Percentiles rank a stretch among this genome's conserved stretches.
Conservation (phyloP, 371 early-diverging fungal species). For the Batkoa obscura region DNA sequence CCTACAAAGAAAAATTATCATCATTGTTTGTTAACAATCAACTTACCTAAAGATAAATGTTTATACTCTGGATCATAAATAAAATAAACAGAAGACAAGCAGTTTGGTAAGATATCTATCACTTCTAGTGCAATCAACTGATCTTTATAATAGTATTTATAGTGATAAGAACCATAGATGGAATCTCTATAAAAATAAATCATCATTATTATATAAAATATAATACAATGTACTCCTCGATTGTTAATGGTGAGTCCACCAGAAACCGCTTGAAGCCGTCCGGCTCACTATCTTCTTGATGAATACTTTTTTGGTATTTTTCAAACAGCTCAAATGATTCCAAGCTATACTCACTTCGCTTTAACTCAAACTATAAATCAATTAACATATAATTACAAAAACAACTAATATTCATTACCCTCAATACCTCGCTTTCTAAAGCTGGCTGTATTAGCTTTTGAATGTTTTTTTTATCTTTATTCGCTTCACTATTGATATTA, state of each 20-base stretch:
- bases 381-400: not conserved
- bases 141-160: constrained; percentile 59
- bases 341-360: constrained; percentile 39
- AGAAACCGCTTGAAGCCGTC: constrained; percentile 46
- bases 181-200: not conserved
- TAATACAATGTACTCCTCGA: not conserved
- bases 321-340: constrained; percentile 55
- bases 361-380: constrained; percentile 23
- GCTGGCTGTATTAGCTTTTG: not conserved
- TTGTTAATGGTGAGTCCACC: constrained; percentile 46
- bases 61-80: constrained; percentile 73
- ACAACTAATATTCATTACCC: not conserved
- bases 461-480: constrained; percentile 2
- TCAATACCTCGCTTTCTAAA: not conserved
- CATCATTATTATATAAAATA: not conserved
- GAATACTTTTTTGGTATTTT: constrained; percentile 62
- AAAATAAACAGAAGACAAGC: constrained; percentile 84
- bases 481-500: not conserved
- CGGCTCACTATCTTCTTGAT: constrained; percentile 44
- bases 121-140: constrained; percentile 71
- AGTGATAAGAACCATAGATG: constrained; percentile 65
- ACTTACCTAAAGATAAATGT: constrained; percentile 57
- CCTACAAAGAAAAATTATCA: no score
- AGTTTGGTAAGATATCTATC: constrained; percentile 70
- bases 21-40: constrained; percentile 3